Conservation (phyloP, 306 rosid species). For the Erythrophleum fordii region DNA sequence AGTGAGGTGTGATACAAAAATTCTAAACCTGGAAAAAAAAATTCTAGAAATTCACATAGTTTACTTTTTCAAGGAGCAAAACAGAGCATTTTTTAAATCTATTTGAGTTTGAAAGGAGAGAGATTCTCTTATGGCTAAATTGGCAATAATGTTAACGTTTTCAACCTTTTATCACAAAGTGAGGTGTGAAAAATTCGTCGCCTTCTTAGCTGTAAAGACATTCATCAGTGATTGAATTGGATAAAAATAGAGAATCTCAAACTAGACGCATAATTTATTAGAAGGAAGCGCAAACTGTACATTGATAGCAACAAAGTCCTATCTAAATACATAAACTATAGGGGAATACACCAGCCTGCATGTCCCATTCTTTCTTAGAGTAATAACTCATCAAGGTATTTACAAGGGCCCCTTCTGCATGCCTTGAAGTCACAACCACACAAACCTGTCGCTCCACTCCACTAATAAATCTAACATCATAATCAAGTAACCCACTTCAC, state of each 20-base stretch:
- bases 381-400: slow-evolving; percentile 25
- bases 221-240: neutral
- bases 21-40: no score
- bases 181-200: neutral
- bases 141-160: neutral
- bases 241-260: neutral
- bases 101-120: neutral
- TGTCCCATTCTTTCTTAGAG: slow-evolving; percentile 19
- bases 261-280: slow-evolving; percentile 44
- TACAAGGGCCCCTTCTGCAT: slow-evolving; percentile 42
- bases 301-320: slow-evolving; percentile 35
- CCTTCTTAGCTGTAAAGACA: neutral
- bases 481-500: slow-evolving; percentile 3
- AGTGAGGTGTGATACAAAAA: no score
- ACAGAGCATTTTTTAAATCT: neutral
- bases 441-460: slow-evolving; percentile 33
- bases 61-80: neutral
- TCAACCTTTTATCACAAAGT: neutral
- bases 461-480: neutral
- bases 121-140: neutral
- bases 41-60: neutral
- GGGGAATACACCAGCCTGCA: slow-evolving; percentile 19
- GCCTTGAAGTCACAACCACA: slow-evolving; percentile 37
- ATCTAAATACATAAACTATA: slow-evolving; percentile 32
- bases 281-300: slow-evolving; percentile 42